These are phyloP conservation scores for Funneliformis caledonium DNA, from an alignment of 371 early-diverging fungal genomes.

Conservation along the genomic window DNA sequence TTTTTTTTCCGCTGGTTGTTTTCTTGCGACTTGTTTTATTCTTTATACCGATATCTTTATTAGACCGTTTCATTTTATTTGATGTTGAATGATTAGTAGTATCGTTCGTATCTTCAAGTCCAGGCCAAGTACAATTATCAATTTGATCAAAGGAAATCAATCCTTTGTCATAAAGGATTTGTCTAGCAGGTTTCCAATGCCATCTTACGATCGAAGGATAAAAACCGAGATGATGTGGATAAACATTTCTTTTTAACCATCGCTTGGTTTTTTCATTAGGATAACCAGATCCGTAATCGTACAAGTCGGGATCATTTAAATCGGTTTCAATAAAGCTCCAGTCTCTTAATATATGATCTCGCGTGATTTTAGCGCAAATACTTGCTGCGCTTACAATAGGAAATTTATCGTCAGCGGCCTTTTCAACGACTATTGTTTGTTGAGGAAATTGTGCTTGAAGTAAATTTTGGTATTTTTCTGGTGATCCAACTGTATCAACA, in stretches of 20 bases:
- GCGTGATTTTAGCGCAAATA: conserved; percentile 97
- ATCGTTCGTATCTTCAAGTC: not conserved
- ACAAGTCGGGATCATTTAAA: conserved; percentile 43
- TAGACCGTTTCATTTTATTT: not conserved
- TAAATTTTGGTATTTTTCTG: conserved; percentile 80
- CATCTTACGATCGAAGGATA: conserved; percentile 1
- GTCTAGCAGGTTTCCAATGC: not conserved
- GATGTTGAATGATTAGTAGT: too few relatives aligned
- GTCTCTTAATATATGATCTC: conserved; percentile 83
- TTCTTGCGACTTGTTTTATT: not conserved
- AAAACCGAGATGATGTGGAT: not conserved
- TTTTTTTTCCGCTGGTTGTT: not conserved
- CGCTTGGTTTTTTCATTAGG: not conserved
- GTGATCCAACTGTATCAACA: conserved; percentile 98
- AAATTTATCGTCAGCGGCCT: conserved; percentile 96
- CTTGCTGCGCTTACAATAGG: conserved; percentile 98
- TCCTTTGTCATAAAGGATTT: not conserved
- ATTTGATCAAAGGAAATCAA: not conserved
- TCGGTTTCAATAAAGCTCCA: conserved; percentile 84
- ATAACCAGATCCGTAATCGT: not conserved
- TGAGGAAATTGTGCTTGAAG: conserved; percentile 76
- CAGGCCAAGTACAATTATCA: not conserved
- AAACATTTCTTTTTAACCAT: not conserved
- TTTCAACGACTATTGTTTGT: conserved; percentile 83
- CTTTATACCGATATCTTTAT: not conserved